Base-by-base conservation (phyloP, 768 basidiomycete genomes). In the Lactarius hengduanensis region DNA sequence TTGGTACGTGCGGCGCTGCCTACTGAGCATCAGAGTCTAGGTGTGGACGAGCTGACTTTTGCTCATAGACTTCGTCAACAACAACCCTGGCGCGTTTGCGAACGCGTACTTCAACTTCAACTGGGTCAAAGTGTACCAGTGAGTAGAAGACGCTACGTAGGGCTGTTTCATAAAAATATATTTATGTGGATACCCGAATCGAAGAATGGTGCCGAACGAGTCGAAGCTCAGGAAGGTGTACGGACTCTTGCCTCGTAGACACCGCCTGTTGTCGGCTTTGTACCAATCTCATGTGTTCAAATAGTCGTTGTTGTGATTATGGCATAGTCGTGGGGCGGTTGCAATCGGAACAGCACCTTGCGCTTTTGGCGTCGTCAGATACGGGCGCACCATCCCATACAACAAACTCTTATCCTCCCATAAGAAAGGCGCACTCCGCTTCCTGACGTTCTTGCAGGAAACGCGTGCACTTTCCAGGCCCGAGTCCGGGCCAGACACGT, bases 61-160 rank as follows among this genome's bases (percentile, higher is more conserved):
- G 18, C 50, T 15, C 50, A 20, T 65, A 89, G 87, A 84, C 67
- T 88, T 78, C 69, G 88, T 89, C 70, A 81, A 85, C 77, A 81
- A 82, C 66, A 87, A 90, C 71, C 91, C 91, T 1, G 74, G 76
- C 3, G 87, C 86, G 13, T 92, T 92, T 76, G 69, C 70, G 11
- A 78, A 88, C 38, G 89, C 91, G 0, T 91, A 86, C 78, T 92
- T 90, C 77, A 84, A 90, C 54, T 82, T 93, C 73, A 80, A 82
- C 57, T 83, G 82, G 59, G 75, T 91, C 61, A 83, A 81, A 65
- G 76, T 85, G 36, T 86, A 85, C 74, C 76, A 72, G 32, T 81
- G 74, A 70, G 30, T 54, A 8, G 47, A 50, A 11, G 20, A 10
- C 13, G 13, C 28, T 18, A 22, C 6, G 22, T 50, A n/a, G n/a